Evolutionary conservation across 331 rosid species (phyloP), one percentile per base, ranked within the genome.

Genomic region (Rhamnella rubrinervis): DNA sequence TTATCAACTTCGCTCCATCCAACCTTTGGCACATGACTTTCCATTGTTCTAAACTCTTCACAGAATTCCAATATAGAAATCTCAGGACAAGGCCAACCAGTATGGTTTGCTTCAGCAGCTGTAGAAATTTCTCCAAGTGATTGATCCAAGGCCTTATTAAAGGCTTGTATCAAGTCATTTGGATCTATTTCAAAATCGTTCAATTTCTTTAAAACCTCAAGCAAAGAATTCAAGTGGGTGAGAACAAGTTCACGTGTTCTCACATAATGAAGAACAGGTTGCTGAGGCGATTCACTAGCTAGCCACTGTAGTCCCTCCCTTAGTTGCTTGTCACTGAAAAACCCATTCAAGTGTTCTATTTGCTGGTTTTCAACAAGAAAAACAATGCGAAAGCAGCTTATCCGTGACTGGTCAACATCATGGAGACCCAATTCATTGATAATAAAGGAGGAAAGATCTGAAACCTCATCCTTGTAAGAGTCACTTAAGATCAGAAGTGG

Each of bases 281-380:
- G 99, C 64, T 50, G 76, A 61, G 96, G 90, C 38, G 96, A 89
- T 82, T 95, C 88, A 60, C 85, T 74, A 50, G 96, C 99, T 66
- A 95, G 87, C 99, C 99, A 95, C 55, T 76, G 77, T 49, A 95
- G 84, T 28, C 97, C 99, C 68, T 87, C 96, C 79, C 87, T 85
- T 19, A 95, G 80, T 41, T 46, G 88, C 26, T 52, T 39, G 79
- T 91, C 93, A 47, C 97, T 89, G 72, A 84, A 89, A 84, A 95
- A 95, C 39, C 96, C 88, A 59, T 72, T 78, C 46, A 58, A 26
- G 59, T 47, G 81, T 62, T 81, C 85, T 75, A 61, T 55, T 74
- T 51, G 87, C 70, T 79, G 81, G 58, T 86, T 83, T 67, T 85
- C 89, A 55, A 72, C 16, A 41, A 91, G 95, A 61, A 85, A 74